A percentile compares a stretch with the other conserved stretches of the same genome.
Conservation (phyloP, 164 flowering plant species). For the Kalanchoe fedtschenkoi region DNA sequence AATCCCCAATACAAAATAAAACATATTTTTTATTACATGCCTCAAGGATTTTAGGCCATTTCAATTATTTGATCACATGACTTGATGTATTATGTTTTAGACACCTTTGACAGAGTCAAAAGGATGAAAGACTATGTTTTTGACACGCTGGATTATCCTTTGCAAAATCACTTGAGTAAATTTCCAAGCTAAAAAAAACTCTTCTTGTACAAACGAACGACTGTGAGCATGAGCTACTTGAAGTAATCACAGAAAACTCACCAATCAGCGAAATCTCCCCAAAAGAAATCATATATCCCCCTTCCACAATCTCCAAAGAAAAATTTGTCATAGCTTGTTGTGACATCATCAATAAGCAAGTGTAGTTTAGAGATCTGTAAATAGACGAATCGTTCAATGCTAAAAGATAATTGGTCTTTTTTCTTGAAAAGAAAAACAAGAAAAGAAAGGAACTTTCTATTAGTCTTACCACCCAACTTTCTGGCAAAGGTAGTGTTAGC, state of each 20-base stretch:
- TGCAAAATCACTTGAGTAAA: neutral
- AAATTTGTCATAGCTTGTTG: slow-evolving; percentile 73
- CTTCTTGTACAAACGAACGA: neutral
- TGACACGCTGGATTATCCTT: neutral
- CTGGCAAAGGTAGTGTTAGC: slow-evolving; percentile 56
- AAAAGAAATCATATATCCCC: slow-evolving; percentile 81
- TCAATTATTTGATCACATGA: neutral
- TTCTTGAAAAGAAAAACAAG: neutral
- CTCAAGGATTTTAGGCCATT: neutral
- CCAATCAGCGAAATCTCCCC: slow-evolving; percentile 99
- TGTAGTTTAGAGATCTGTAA: slow-evolving; percentile 86
- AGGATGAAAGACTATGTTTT: neutral
- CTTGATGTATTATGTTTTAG: neutral
- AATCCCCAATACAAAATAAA: too few species aligned
- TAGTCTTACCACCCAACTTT: slow-evolving; percentile 89
- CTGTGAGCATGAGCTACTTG: neutral
- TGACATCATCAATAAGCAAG: slow-evolving; percentile 61
- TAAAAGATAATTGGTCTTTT: too few species aligned
- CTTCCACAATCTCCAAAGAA: slow-evolving; percentile 91
- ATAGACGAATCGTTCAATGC: neutral
- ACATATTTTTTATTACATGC: neutral
- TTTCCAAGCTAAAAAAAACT: neutral
- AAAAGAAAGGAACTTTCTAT: neutral
- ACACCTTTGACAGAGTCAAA: neutral
- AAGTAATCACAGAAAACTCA: slow-evolving; percentile 16